Base-by-base conservation (phyloP, 2,329 filamentous ascomycete species). In the Cordyceps farinosa region DNA sequence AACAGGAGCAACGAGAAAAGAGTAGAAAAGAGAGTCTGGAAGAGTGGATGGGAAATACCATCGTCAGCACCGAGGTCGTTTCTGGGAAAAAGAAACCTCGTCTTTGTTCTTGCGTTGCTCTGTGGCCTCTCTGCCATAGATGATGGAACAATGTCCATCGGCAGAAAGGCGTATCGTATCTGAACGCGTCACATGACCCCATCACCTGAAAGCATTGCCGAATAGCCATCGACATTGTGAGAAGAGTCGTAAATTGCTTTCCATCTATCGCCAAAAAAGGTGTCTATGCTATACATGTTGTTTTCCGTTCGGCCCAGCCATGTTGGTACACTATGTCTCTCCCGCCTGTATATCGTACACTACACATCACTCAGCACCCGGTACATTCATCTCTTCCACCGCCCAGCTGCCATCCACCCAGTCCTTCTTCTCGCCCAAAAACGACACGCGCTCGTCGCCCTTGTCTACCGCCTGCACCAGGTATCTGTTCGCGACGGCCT, bases 371-470 rank as follows among this genome's bases (percentile, higher is more conserved):
- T 77, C 74, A 48, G 67, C 67, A 22, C 77, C 78, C 62, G 83
- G 80, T 64, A 87, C 80, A 71, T 93, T 88, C 78, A 97, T 86
- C 73, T 94, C 90, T 65, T 86, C 85, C 32, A 92, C 79, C 60
- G 85, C 84, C 94, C 94, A 98, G 15, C 79, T 78, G 30, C 80
- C 82, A 68, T 91, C 87, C 30, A 89, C 85, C 88, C 91, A 97
- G 11, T 88, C 82, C 74, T 90, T 91, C 78, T 88, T 90, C 79
- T 94, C 89, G 44, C 94, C 94, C 4, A 99, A 80, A 66, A 98
- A 89, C 29, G 89, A 86, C 30, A 88, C 79, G 60, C 86, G 85
- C 64, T 87, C 87, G 65, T 86, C 76, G 44, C 82, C 78, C 62
- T 82, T 84, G 27, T 82, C 81, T 9, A 89, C 78, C 5, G 81